phyloP scores from a whole-genome alignment of 108 stramenopile genomes.

The Nannochloropsis gaditana region DNA sequence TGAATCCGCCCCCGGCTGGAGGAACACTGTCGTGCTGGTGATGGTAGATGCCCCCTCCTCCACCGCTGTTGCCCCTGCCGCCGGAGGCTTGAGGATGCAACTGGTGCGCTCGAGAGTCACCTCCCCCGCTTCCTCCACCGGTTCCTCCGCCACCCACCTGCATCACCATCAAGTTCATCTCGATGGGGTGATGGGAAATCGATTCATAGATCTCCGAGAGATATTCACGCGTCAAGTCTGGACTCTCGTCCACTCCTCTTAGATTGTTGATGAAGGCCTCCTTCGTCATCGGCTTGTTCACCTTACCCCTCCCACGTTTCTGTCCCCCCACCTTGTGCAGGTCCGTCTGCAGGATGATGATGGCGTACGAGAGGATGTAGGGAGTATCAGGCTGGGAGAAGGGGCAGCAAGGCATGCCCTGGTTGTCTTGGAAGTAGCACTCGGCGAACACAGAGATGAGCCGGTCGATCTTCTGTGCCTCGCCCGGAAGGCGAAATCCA shows the following conservation, averaged over 20 bases:
- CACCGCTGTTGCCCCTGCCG: neutral
- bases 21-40: neutral
- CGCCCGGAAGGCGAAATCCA: constrained; percentile 92
- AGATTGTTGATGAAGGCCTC: constrained; percentile 82
- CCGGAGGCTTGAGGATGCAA: neutral
- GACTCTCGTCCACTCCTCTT: constrained; percentile 56
- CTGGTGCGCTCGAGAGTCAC: neutral
- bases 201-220: constrained; percentile 52
- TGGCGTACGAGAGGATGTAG: constrained; percentile 83
- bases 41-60: neutral
- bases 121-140: neutral
- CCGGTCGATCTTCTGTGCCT: constrained; percentile 91
- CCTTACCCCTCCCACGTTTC: constrained; percentile 35
- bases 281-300: constrained; percentile 69
- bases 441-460: constrained; percentile 78
- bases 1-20: neutral
- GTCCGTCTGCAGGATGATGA: constrained; percentile 98
- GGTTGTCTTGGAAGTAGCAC: constrained; percentile 94
- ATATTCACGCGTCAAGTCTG: constrained; percentile 64
- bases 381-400: constrained; percentile 65
- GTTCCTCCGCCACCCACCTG: neutral
- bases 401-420: constrained; percentile 39
- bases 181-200: constrained; percentile 35
- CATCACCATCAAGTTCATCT: constrained; percentile 21
- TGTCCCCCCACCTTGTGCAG: constrained; percentile 64